Evolutionary conservation across 2,329 filamentous ascomycete genomes (phyloP).

Genomic region (Trichoderma hamatum): DNA sequence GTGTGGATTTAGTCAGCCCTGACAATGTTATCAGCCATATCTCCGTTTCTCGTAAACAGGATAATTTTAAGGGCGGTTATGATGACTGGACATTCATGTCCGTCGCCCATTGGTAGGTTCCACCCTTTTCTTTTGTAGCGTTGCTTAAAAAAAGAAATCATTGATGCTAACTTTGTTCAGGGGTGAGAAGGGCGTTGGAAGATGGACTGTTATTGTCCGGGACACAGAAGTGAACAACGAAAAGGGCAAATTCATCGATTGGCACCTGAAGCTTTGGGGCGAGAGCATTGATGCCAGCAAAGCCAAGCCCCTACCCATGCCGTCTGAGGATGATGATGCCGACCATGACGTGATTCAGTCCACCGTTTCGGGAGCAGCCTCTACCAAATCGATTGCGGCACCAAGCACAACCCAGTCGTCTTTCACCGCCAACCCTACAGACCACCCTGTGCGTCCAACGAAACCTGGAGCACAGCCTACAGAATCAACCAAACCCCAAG

Average conservation of each 20-base stretch:
- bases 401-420: conserved; percentile 47
- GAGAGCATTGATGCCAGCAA: conserved; percentile 77
- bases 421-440: conserved; percentile 54
- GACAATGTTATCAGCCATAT: conserved; percentile 81
- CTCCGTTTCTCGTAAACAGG: conserved; percentile 71
- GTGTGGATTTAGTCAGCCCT: conserved; percentile 88
- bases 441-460: conserved; percentile 67
- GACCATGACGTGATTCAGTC: conserved; percentile 71
- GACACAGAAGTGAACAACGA: conserved; percentile 78
- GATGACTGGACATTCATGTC: conserved; percentile 99
- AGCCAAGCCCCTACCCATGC: conserved; percentile 77
- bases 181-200: conserved; percentile 86
- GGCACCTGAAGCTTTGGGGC: conserved; percentile 93
- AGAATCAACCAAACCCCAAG: conserved; percentile 48
- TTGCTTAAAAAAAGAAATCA: background rate
- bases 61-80: conserved; percentile 72
- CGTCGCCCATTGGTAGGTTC: conserved; percentile 84
- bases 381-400: conserved; percentile 43
- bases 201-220: conserved; percentile 88
- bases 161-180: conserved; percentile 46
- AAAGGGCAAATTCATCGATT: conserved; percentile 81
- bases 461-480: conserved; percentile 47
- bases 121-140: background rate
- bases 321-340: conserved; percentile 79
- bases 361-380: conserved; percentile 43